These are phyloP conservation scores for Funneliformis geosporum DNA, from an alignment of 192 early-diverging fungal genomes.

Conservation along the genomic window DNA sequence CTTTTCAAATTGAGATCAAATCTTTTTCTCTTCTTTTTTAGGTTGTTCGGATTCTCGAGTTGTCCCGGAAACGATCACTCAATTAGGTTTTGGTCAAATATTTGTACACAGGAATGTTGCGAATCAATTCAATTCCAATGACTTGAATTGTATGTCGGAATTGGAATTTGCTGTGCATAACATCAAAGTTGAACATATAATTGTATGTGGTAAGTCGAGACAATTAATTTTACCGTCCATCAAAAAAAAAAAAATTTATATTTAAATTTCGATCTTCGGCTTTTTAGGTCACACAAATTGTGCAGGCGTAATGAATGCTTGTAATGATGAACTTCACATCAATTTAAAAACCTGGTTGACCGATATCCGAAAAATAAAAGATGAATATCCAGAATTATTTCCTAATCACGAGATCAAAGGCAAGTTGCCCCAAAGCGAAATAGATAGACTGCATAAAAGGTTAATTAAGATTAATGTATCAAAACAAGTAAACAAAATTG, in stretches of 20 bases:
- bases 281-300: constrained; percentile 22
- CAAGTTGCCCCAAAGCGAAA: background rate
- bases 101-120: constrained; percentile 99
- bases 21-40: constrained; percentile 34
- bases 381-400: background rate
- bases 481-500: constrained; percentile 18
- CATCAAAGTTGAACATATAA: constrained; percentile 89
- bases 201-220: constrained; percentile 77
- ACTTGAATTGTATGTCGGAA: constrained; percentile 81
- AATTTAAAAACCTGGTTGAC: constrained; percentile 12
- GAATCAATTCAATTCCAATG: constrained; percentile 81
- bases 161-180: constrained; percentile 92
- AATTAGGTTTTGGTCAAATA: constrained; percentile 76
- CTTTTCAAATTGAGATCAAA: no score
- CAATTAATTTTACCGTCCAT: no score
- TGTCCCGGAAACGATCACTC: constrained; percentile 74
- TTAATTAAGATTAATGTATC: constrained; percentile 3
- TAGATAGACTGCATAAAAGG: background rate
- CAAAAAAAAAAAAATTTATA: no score
- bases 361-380: background rate
- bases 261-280: no score
- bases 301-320: background rate
- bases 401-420: background rate
- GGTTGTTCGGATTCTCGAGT: constrained; percentile 95
- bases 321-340: background rate